Percentiles rank a stretch among this genome's conserved stretches.
Evolutionary conservation across 2,329 filamentous ascomycete species (phyloP).

Genomic region (Lojkania enalia): DNA sequence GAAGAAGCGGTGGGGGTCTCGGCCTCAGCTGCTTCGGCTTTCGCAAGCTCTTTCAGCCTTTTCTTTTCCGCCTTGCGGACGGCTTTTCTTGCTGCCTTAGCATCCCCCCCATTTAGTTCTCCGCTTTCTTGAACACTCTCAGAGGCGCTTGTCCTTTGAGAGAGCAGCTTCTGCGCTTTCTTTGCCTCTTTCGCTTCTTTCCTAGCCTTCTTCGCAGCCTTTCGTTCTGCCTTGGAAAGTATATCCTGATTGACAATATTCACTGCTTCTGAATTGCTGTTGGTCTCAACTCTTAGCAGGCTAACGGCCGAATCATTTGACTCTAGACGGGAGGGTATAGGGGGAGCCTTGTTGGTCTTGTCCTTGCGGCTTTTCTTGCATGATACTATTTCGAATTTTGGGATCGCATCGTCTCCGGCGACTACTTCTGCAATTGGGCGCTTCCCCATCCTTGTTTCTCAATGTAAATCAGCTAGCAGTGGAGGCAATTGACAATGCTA

Average conservation of each 20-base stretch:
- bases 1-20: slow-evolving; percentile 25
- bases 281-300: background rate
- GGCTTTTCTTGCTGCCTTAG: slow-evolving; percentile 41
- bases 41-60: slow-evolving; percentile 32
- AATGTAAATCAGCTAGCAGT: too few relatives aligned
- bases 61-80: slow-evolving; percentile 46
- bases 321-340: background rate
- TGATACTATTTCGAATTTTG: slow-evolving; percentile 26
- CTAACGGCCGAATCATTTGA: too few relatives aligned
- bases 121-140: slow-evolving; percentile 25
- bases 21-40: slow-evolving; percentile 28
- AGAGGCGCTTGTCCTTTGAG: slow-evolving; percentile 11
- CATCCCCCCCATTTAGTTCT: slow-evolving; percentile 30
- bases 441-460: slow-evolving; percentile 36
- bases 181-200: slow-evolving; percentile 44
- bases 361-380: slow-evolving; percentile 46
- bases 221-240: slow-evolving; percentile 47
- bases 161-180: slow-evolving; percentile 25
- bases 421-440: slow-evolving; percentile 39
- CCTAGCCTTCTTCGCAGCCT: slow-evolving; percentile 47
- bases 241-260: slow-evolving; percentile 34
- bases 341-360: slow-evolving; percentile 33
- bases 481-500: too few relatives aligned
- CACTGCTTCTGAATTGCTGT: slow-evolving; percentile 9
- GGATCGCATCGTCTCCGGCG: slow-evolving; percentile 27